Evolutionary conservation across 176 grass and related monocot species (phyloP), one percentile per base, ranked within the genome.

Genomic region (Ensete ventricosum): DNA sequence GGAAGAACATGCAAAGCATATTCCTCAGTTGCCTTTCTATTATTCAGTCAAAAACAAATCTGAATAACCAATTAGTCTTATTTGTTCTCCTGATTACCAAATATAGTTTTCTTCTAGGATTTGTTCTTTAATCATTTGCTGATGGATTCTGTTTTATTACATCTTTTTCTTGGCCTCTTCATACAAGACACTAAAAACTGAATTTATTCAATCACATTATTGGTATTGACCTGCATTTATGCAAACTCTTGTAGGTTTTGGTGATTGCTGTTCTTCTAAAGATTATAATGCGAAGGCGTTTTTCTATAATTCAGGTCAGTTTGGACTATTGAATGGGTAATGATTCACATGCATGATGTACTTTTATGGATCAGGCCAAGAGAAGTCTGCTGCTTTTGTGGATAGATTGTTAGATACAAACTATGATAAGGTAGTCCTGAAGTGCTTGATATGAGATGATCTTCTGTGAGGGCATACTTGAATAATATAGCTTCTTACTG

Each of bases 231-330:
- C 9, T 59, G 14, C 24, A 58, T n/a, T 60, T 59, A 19, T 27
- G 26, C 16, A 19, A 59, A 59, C 43, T 50, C 29, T 24, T 64
- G 10, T 59, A 77, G 75, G 75, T 77, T 52, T 77, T 77, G 48
- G 75, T 77, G 21, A 77, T 77, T 51, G 75, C 75, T 77, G 49
- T 77, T 20, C 75, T 77, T 52, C 24, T 77, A 64, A 77, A 77
- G 60, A 53, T 65, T 25, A 77, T 77, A 52, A 77, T 77, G 75
- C 34, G 75, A 17, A 77, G 75, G 11, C 75, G 60, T 23, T 77
- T 77, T 77, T 77, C 75, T 1, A 53, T 65, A 52, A 77, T 77
- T 77, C 75, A 77, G 75, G 75, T 77, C 64, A 65, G 20, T 77
- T 62, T 73, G 8, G 14, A 53, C 1, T 77, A 12, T 77, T n/a